phyloP scores from a whole-genome alignment of 345 rosid genomes.

The Melaleuca alternifolia region DNA sequence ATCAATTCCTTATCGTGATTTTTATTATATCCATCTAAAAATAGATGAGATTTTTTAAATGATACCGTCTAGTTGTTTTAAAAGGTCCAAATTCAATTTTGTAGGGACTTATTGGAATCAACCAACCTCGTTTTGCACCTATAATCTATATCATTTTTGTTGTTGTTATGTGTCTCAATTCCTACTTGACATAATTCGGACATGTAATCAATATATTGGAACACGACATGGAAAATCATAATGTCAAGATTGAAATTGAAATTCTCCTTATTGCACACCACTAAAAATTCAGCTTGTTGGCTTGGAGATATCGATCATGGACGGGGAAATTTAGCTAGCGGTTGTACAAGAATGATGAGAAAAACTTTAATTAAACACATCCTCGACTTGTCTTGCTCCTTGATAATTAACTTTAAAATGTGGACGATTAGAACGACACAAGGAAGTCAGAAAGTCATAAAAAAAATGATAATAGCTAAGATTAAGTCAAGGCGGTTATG shows the following conservation, averaged over 20 bases:
- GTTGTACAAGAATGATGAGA: fast-evolving
- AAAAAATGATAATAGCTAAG: background rate
- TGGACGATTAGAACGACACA: background rate
- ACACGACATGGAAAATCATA: background rate
- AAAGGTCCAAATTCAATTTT: background rate
- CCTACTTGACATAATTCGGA: background rate
- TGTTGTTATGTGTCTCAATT: fast-evolving
- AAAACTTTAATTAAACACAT: background rate
- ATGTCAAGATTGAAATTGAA: background rate
- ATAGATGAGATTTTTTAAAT: background rate
- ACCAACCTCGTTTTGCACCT: fast-evolving
- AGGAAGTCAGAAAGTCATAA: background rate
- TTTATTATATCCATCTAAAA: background rate
- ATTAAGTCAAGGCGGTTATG: background rate
- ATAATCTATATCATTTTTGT: fast-evolving
- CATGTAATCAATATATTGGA: background rate
- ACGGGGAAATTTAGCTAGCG: background rate
- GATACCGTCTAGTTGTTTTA: fast-evolving
- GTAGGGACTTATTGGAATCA: background rate
- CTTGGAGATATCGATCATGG: background rate
- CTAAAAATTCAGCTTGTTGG: background rate
- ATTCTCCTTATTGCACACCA: background rate
- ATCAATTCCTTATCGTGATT: too few relatives aligned
- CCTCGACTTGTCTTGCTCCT: background rate
- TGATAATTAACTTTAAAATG: background rate